Evolutionary conservation across 164 flowering plant species (phyloP).

Genomic region (Vitis cinerea): DNA sequence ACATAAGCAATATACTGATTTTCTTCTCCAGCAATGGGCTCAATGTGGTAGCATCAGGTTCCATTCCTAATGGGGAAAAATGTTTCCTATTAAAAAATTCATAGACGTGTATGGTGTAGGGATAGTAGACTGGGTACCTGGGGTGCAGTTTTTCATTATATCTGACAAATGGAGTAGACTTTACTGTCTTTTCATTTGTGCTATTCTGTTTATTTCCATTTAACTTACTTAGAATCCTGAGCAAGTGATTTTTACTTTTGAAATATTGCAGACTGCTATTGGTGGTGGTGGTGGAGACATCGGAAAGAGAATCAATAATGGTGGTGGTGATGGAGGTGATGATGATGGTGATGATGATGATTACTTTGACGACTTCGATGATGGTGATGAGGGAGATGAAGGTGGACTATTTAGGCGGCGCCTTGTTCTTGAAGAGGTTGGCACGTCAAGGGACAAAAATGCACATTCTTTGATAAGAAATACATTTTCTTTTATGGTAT

Average conservation of each 20-base stretch:
- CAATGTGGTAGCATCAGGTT: no score
- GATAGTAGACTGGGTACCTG: no score
- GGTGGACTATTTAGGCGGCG: conserved; percentile 88
- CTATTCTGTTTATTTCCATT: neutral
- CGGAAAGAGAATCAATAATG: conserved; percentile 75
- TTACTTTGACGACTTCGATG: conserved; percentile 94
- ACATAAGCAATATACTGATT: no score
- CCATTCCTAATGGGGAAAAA: no score
- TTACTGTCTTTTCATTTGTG: neutral
- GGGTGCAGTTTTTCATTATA: no score
- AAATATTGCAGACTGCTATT: conserved; percentile 47
- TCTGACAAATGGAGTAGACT: neutral
- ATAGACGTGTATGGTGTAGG: no score
- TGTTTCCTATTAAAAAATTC: no score
- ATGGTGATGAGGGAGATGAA: conserved; percentile 94
- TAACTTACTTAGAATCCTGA: neutral
- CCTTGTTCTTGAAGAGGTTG: conserved; percentile 78
- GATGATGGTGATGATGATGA: conserved; percentile 98
- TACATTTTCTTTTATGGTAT: neutral
- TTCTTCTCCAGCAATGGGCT: no score
- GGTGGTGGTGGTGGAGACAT: conserved; percentile 95
- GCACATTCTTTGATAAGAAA: conserved; percentile 2
- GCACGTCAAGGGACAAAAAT: neutral
- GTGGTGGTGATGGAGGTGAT: conserved; percentile 98
- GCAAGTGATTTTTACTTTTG: conserved; percentile 9